phyloP scores from a whole-genome alignment of 139 green algal species.

The Picochlorum sp. region DNA sequence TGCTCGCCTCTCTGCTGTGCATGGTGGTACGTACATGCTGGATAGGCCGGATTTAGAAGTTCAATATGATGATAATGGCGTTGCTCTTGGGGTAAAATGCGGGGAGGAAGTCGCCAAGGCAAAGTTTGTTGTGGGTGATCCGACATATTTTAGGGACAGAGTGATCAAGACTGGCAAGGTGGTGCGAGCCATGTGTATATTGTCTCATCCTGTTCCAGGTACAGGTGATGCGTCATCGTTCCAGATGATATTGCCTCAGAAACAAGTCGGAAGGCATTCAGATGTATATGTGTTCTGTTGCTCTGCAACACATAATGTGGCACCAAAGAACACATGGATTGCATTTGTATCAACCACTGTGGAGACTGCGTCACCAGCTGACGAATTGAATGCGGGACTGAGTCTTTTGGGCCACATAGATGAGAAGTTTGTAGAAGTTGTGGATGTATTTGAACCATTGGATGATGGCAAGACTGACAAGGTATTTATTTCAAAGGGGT shows the following conservation, averaged over 20 bases:
- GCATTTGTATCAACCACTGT: slow-evolving; percentile 94
- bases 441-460: slow-evolving; percentile 70
- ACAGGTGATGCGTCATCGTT: slow-evolving; percentile 70
- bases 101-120: slow-evolving; percentile 77
- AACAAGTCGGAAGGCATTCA: slow-evolving; percentile 77
- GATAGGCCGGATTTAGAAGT: slow-evolving; percentile 75
- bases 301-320: slow-evolving; percentile 88
- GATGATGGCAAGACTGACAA: slow-evolving; percentile 66
- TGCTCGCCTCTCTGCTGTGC: slow-evolving; percentile 89
- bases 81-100: slow-evolving; percentile 72
- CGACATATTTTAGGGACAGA: slow-evolving; percentile 74
- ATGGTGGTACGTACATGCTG: slow-evolving; percentile 99
- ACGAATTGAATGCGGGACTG: slow-evolving; percentile 56
- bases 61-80: slow-evolving; percentile 23
- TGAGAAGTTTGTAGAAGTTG: slow-evolving; percentile 87
- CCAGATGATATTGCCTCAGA: slow-evolving; percentile 98
- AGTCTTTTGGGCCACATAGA: slow-evolving; percentile 86
- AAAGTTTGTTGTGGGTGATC: slow-evolving; percentile 92
- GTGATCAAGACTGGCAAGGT: slow-evolving; percentile 55
- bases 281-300: slow-evolving; percentile 99
- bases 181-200: slow-evolving; percentile 86
- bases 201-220: slow-evolving; percentile 92
- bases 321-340: slow-evolving; percentile 85
- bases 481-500: slow-evolving; percentile 85
- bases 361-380: slow-evolving; percentile 66